phyloP scores from a whole-genome alignment of 495 filamentous ascomycete genomes.

The Neurospora tetraspora region DNA sequence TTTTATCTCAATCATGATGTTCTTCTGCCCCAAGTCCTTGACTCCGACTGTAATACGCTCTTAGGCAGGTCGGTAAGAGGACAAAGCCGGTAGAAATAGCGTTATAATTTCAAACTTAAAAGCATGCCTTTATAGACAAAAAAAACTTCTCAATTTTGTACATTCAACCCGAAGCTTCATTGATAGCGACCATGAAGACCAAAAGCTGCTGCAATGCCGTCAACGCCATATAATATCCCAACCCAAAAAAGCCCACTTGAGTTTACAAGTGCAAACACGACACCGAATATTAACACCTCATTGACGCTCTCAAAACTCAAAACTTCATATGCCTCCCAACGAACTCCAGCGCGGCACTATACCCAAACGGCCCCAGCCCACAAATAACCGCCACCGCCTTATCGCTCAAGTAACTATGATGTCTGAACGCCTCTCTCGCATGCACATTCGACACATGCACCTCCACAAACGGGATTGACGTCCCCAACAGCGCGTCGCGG shows the following conservation, averaged over 20 bases:
- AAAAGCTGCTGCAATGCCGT: background rate
- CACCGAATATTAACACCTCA: background rate
- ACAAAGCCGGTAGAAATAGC: background rate
- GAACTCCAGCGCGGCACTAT: constrained; percentile 59
- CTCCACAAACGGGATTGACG: constrained; percentile 60
- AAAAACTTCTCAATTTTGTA: background rate
- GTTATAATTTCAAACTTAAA: background rate
- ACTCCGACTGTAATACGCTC: background rate
- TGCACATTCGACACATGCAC: constrained; percentile 62
- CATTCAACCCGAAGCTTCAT: background rate
- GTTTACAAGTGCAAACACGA: background rate
- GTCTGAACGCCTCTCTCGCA: constrained; percentile 50
- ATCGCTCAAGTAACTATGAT: constrained; percentile 59
- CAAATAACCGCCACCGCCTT: constrained; percentile 60
- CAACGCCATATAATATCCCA: background rate
- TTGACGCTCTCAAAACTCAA: constrained; percentile 5
- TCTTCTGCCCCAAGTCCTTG: background rate
- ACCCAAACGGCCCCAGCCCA: constrained; percentile 58
- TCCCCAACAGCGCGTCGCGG: constrained; percentile 54
- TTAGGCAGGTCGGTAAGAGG: background rate
- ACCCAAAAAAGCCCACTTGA: background rate
- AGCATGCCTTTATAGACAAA: background rate
- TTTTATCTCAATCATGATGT: background rate
- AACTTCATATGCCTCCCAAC: constrained; percentile 38
- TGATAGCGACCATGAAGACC: background rate